Conservation (phyloP, 805 yeast species). For the Kodamaea neixiangensis region DNA sequence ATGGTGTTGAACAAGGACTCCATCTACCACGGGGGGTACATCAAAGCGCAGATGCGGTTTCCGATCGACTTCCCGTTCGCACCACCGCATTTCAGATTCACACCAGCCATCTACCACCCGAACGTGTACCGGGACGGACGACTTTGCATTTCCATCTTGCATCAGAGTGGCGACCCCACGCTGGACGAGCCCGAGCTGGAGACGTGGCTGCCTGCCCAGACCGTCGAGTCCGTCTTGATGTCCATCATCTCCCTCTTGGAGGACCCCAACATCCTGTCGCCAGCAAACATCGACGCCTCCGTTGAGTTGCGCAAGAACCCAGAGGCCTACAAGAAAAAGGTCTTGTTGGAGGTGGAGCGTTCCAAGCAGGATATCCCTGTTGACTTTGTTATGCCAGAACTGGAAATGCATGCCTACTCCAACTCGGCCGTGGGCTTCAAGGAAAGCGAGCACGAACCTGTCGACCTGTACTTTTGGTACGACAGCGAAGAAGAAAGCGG, state of each 20-base stretch:
- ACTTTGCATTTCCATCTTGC: conserved; percentile 89
- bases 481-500: conserved; percentile 53
- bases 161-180: conserved; percentile 87
- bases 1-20: conserved; percentile 91
- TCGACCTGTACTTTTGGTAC: conserved; percentile 84
- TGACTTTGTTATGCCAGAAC: conserved; percentile 79
- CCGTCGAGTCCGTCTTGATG: conserved; percentile 86
- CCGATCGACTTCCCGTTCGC: conserved; percentile 89
- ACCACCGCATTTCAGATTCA: conserved; percentile 91
- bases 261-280: conserved; percentile 91
- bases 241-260: conserved; percentile 88
- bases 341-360: conserved; percentile 77
- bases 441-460: conserved; percentile 54
- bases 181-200: conserved; percentile 91
- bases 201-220: conserved; percentile 93
- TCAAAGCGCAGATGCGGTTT: conserved; percentile 91
- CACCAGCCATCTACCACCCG: conserved; percentile 93
- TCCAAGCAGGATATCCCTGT: conserved; percentile 85
- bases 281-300: conserved; percentile 96
- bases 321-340: conserved; percentile 72
- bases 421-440: conserved; percentile 34
- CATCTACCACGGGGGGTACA: conserved; percentile 90
- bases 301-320: conserved; percentile 84
- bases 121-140: conserved; percentile 93
- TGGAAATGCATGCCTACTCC: conserved; percentile 50